Percentiles rank a stretch among this genome's conserved stretches.
phyloP scores from a whole-genome alignment of 768 basidiomycete genomes.

The Roridomyces roridus region DNA sequence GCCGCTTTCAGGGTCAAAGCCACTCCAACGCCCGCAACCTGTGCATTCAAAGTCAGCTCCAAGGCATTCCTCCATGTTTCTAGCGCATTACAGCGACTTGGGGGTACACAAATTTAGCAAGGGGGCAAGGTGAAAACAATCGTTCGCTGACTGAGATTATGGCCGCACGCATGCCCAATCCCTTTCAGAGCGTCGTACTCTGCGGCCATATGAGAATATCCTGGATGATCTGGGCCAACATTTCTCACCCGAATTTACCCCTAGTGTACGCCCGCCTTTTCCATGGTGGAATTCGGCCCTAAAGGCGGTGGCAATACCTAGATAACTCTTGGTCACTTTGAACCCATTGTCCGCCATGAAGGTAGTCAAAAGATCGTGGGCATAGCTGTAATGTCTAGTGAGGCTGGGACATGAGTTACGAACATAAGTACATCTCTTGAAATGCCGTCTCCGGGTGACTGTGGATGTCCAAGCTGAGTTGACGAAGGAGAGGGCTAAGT shows the following conservation, averaged over 20 bases:
- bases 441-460: constrained; percentile 78
- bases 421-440: constrained; percentile 59
- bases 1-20: constrained; percentile 78
- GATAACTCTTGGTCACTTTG: constrained; percentile 71
- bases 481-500: constrained; percentile 58
- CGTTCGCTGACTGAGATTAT: constrained; percentile 64
- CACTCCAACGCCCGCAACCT: constrained; percentile 66
- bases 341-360: constrained; percentile 77
- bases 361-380: constrained; percentile 70
- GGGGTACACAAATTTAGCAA: not conserved
- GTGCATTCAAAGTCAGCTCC: not conserved
- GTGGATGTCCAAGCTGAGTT: constrained; percentile 75
- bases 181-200: constrained; percentile 58
- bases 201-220: not conserved
- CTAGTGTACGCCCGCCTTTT: constrained; percentile 66
- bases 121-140: constrained; percentile 31
- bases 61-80: not conserved
- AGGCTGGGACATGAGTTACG: no score
- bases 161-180: constrained; percentile 77
- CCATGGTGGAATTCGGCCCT: constrained; percentile 72
- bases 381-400: constrained; percentile 65
- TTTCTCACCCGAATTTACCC: constrained; percentile 80
- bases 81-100: constrained; percentile 47
- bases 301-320: constrained; percentile 79
- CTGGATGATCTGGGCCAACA: not conserved